phyloP scores from a whole-genome alignment of 768 basidiomycete species.

The Sarcodon sp. region DNA sequence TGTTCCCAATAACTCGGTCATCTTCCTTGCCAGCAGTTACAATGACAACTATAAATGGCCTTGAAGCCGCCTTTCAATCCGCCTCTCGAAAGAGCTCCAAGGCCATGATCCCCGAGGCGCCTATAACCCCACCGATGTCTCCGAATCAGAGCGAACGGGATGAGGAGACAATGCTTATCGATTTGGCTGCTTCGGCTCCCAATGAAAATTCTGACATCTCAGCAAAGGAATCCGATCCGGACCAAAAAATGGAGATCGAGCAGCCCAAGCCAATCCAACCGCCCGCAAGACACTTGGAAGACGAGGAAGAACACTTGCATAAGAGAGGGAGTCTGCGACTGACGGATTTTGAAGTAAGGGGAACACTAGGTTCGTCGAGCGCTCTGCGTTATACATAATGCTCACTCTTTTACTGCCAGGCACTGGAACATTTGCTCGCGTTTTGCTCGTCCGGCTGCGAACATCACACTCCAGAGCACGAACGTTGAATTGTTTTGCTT shows the following conservation, averaged over 20 bases:
- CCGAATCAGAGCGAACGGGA: constrained; percentile 36
- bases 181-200: constrained; percentile 18
- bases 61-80: constrained; percentile 8
- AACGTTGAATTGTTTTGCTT: constrained; percentile 58
- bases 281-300: constrained; percentile 52
- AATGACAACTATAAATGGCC: constrained; percentile 5
- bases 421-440: constrained; percentile 92
- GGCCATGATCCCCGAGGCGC: constrained; percentile 38
- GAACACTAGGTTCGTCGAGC: constrained; percentile 48
- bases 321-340: constrained; percentile 44
- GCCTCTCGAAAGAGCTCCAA: constrained; percentile 23
- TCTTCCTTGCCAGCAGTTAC: constrained; percentile 13
- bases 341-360: constrained; percentile 73
- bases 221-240: neutral
- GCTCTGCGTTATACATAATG: neutral
- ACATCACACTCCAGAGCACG: constrained; percentile 29
- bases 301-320: constrained; percentile 53
- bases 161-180: constrained; percentile 21
- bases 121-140: constrained; percentile 61
- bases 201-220: neutral
- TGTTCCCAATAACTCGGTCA: constrained; percentile 16
- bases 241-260: constrained; percentile 15
- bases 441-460: constrained; percentile 76
- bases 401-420: constrained; percentile 29
- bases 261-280: constrained; percentile 12